phyloP scores from a whole-genome alignment of 352 stramenopile genomes.

The Blastocystis sp. region DNA sequence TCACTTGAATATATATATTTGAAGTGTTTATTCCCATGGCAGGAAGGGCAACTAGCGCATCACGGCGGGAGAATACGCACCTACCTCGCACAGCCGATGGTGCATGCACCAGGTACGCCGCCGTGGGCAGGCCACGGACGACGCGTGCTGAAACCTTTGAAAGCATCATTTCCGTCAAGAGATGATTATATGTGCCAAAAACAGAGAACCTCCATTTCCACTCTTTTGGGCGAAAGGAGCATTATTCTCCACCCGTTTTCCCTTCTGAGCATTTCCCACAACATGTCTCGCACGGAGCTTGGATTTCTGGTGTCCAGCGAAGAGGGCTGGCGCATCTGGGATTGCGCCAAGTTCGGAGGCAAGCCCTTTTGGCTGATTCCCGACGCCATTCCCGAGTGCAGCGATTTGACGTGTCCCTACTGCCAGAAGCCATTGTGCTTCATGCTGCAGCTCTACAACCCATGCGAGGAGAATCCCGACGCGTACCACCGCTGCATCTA shows the following conservation, averaged over 20 bases:
- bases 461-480: slow-evolving; percentile 41
- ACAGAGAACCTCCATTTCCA: slow-evolving; percentile 19
- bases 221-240: neutral
- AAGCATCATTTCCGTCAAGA: slow-evolving; percentile 19
- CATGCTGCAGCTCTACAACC: slow-evolving; percentile 63
- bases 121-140: neutral
- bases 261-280: neutral
- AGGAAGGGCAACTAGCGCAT: neutral
- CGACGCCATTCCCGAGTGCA: slow-evolving; percentile 3
- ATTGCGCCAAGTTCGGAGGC: slow-evolving; percentile 65
- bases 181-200: slow-evolving; percentile 8
- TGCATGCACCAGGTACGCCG: slow-evolving; percentile 8
- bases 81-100: slow-evolving; percentile 22
- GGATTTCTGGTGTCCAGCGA: slow-evolving; percentile 63
- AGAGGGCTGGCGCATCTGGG: slow-evolving; percentile 62
- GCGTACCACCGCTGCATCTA: slow-evolving; percentile 67
- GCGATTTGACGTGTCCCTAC: slow-evolving; percentile 45
- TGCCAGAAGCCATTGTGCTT: slow-evolving; percentile 63
- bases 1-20: slow-evolving; percentile 65
- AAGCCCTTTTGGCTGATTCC: slow-evolving; percentile 65
- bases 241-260: neutral
- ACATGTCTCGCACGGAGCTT: slow-evolving; percentile 18
- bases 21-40: neutral
- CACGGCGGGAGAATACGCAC: neutral
- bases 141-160: slow-evolving; percentile 14